A percentile compares a stretch with the other conserved stretches of the same genome.
Conservation (phyloP, 192 early-diverging fungal genomes). For the Rhizoclosmatium globosum region DNA sequence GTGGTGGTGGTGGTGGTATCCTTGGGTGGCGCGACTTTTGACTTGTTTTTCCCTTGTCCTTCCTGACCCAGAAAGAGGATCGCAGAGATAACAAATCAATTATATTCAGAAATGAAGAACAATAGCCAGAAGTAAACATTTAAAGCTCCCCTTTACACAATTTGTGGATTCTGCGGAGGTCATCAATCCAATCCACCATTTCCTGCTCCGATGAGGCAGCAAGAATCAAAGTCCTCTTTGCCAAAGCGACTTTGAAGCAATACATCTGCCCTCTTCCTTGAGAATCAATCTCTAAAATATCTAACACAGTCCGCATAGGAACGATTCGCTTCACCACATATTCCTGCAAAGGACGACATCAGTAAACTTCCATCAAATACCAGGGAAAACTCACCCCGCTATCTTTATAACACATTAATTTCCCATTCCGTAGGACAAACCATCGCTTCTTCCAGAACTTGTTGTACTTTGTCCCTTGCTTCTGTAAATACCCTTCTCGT, state of each 20-base stretch:
- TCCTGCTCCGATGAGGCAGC: slow-evolving; percentile 39
- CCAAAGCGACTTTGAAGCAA: slow-evolving; percentile 57
- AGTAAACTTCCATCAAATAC: slow-evolving; percentile 19
- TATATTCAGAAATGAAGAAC: too few relatives aligned
- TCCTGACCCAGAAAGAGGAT: too few relatives aligned
- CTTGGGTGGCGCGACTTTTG: not conserved
- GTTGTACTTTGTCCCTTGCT: slow-evolving; percentile 48
- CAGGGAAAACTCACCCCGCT: slow-evolving; percentile 41
- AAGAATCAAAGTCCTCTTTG: slow-evolving; percentile 52
- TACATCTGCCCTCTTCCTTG: slow-evolving; percentile 37
- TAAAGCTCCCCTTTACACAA: slow-evolving; percentile 16
- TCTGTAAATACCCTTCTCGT: slow-evolving; percentile 55
- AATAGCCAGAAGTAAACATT: not conserved
- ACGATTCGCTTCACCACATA: slow-evolving; percentile 59
- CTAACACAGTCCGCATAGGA: slow-evolving; percentile 48
- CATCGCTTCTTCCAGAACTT: slow-evolving; percentile 60
- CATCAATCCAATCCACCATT: slow-evolving; percentile 45
- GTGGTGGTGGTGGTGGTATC: not conserved
- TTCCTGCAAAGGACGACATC: slow-evolving; percentile 40
- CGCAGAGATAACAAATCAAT: too few relatives aligned
- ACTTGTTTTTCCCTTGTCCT: too few relatives aligned
- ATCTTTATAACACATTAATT: slow-evolving; percentile 55
- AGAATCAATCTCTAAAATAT: slow-evolving; percentile 58
- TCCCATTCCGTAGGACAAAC: slow-evolving; percentile 57
- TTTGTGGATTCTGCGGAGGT: slow-evolving; percentile 34